phyloP scores from a whole-genome alignment of 768 basidiomycete species.

The Pisolithus albus region DNA sequence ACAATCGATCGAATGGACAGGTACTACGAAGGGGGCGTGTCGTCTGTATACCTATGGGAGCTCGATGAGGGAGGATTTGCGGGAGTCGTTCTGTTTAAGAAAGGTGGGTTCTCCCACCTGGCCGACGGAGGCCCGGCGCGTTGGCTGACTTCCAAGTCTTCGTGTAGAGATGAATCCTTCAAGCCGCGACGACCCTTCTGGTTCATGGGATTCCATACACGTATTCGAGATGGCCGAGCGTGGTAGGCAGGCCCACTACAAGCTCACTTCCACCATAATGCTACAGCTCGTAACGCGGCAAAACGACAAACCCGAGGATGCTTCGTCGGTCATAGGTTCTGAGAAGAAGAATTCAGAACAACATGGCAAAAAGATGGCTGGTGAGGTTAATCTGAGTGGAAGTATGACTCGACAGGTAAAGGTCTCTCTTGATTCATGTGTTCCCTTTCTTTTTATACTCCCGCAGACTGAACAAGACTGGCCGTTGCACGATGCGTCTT shows the following conservation, averaged over 20 bases:
- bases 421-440: slow-evolving; percentile 12
- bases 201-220: slow-evolving; percentile 98
- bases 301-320: slow-evolving; percentile 26
- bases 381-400: slow-evolving; percentile 81
- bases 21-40: slow-evolving; percentile 98
- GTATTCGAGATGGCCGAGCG: slow-evolving; percentile 94
- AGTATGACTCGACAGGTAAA: slow-evolving; percentile 95
- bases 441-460: slow-evolving; percentile 7
- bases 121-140: background rate
- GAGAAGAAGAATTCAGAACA: slow-evolving; percentile 32
- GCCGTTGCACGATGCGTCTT: slow-evolving; percentile 68
- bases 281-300: slow-evolving; percentile 71
- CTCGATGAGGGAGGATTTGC: slow-evolving; percentile 95
- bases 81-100: slow-evolving; percentile 93
- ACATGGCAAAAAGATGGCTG: slow-evolving; percentile 53
- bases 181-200: slow-evolving; percentile 56
- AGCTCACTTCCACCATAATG: slow-evolving; percentile 96
- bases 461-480: slow-evolving; percentile 79
- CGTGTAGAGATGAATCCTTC: slow-evolving; percentile 54
- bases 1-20: slow-evolving; percentile 28
- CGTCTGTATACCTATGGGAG: slow-evolving; percentile 97
- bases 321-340: slow-evolving; percentile 11
- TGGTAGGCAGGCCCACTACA: slow-evolving; percentile 90
- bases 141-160: slow-evolving; percentile 5
- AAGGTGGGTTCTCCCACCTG: slow-evolving; percentile 46